Conservation (phyloP, 2,329 filamentous ascomycete genomes). For the Epichloe aotearoae region DNA sequence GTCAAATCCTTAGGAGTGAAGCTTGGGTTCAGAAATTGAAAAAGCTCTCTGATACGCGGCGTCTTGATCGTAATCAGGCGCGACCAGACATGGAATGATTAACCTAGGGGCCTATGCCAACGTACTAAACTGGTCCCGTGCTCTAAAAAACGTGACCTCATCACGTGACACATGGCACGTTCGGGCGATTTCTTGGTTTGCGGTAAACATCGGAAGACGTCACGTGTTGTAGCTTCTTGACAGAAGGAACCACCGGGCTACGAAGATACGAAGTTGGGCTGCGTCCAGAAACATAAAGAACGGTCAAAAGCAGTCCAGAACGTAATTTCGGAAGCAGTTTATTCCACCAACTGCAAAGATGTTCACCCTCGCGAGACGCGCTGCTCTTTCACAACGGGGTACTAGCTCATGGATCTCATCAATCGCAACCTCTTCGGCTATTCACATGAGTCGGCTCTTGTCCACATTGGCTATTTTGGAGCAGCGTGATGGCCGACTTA, state of each 20-base stretch:
- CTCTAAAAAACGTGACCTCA: not conserved
- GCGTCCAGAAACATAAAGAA: conserved; percentile 9
- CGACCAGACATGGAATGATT: conserved; percentile 10
- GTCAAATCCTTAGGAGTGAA: not conserved
- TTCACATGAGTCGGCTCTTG: conserved; percentile 24
- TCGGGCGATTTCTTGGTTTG: no score
- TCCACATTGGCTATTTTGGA: conserved; percentile 88
- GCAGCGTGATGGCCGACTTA: conserved; percentile 81
- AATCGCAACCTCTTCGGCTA: not conserved
- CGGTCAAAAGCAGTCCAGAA: not conserved
- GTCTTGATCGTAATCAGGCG: conserved; percentile 27
- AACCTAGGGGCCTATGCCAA: not conserved
- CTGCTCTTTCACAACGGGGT: conserved; percentile 7
- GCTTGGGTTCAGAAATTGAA: not conserved
- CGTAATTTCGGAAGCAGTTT: not conserved
- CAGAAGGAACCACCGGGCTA: no score
- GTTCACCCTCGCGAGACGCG: conserved; percentile 18
- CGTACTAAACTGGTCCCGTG: not conserved
- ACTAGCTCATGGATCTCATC: not conserved
- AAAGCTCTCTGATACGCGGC: conserved; percentile 14
- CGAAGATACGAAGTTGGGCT: conserved; percentile 10
- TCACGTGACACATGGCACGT: not conserved
- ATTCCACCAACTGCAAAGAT: conserved; percentile 10
- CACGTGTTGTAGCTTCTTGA: not conserved
- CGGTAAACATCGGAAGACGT: not conserved